Conservation (phyloP, 306 rosid species). For the Mimosa pudica region DNA sequence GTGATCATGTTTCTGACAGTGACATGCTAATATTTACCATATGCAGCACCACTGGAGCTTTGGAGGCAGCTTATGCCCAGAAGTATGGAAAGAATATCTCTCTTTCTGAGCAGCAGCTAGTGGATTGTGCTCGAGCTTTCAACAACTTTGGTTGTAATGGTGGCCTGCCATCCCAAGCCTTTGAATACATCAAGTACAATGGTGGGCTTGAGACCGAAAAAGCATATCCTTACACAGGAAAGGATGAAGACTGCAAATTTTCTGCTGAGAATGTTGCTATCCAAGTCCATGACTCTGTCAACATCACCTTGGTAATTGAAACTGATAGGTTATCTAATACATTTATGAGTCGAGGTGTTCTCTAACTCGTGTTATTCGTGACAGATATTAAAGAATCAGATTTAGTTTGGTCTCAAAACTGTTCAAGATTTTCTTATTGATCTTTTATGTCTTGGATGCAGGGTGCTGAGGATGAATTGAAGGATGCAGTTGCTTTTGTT, state of each 20-base stretch:
- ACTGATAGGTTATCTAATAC: background rate
- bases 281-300: constrained; percentile 66
- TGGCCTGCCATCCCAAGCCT: constrained; percentile 97
- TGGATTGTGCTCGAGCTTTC: constrained; percentile 90
- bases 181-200: constrained; percentile 85
- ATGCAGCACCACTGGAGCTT: constrained; percentile 91
- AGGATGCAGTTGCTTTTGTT: constrained; percentile 84
- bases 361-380: constrained; percentile 17
- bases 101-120: constrained; percentile 97
- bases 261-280: constrained; percentile 64
- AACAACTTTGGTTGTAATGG: constrained; percentile 89
- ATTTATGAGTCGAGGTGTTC: background rate
- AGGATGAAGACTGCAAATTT: constrained; percentile 63
- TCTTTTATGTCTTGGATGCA: constrained; percentile 37
- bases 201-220: constrained; percentile 91
- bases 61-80: constrained; percentile 88
- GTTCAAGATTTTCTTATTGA: constrained; percentile 15
- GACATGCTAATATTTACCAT: constrained; percentile 13
- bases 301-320: constrained; percentile 72
- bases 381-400: constrained; percentile 29
- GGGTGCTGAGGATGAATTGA: constrained; percentile 92
- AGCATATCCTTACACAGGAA: constrained; percentile 79
- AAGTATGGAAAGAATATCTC: constrained; percentile 67
- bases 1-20: constrained; percentile 23
- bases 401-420: background rate